Evolutionary conservation across 805 yeast species (phyloP), one percentile per base, ranked within the genome.

Genomic region (Spencermartinsiella europaea): DNA sequence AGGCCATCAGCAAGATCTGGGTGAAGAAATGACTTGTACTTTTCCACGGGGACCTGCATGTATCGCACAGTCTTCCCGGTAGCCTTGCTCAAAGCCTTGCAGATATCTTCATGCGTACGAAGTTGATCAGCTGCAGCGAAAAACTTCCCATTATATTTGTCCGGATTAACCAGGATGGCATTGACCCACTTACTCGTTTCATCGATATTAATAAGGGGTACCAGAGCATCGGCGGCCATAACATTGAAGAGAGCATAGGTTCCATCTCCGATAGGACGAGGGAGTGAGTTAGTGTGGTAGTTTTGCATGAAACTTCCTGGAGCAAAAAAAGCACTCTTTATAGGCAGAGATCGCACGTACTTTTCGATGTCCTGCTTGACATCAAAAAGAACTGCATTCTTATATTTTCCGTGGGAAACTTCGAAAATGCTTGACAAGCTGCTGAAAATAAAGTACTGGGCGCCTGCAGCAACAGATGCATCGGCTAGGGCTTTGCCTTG

Each of bases 191-290:
- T 44, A 15, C 27, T 20, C 37, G 44, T 45, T 7, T 25, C 31
- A 8, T 15, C 34, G 17, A 44, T 27, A 21, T 44, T 45, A 8
- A 44, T 25, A 4, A 39, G 33, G 5, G 47, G 47, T 4, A 44
- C 16, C 31, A 5, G 8, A 5, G 44, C 19, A 5, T 38, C 27
- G n/a, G 47, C 39, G 15, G 20, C 12, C 14, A 33, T 14, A 27
- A 40, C 14, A 15, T 27, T 21, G 12, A 21, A 17, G 4, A 28
- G 10, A 5, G 38, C 38, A 34, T 44, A 44, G n/a, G 44, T 44
- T 12, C 47, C 47, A 19, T 44, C 47, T 4, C 47, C 47, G 5
- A 19, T 15, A 8, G 47, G 47, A 8, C 38, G 44, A 17, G 47
- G 47, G 14, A 8, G 15, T 31, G 14, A 14, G n/a, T 10, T 21